phyloP scores from a whole-genome alignment of 768 basidiomycete species.

The Tulasnella sp. region DNA sequence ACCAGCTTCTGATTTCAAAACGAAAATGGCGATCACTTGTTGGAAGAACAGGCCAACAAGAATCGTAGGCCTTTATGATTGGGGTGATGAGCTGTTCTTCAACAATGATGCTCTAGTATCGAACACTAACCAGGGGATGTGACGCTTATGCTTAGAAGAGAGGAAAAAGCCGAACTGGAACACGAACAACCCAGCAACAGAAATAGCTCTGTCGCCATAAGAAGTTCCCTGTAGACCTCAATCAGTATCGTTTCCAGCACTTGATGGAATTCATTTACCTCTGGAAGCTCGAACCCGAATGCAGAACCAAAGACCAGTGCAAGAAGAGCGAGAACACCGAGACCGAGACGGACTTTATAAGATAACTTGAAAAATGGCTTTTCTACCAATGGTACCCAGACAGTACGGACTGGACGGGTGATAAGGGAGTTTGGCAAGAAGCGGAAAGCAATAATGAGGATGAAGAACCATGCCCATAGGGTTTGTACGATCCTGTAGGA shows the following conservation, averaged over 20 bases:
- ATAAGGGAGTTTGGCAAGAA: constrained; percentile 63
- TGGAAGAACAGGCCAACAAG: constrained; percentile 77
- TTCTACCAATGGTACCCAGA: constrained; percentile 56
- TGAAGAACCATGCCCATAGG: constrained; percentile 70
- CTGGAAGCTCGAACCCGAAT: constrained; percentile 58
- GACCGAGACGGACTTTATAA: constrained; percentile 38
- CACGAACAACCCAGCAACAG: constrained; percentile 61
- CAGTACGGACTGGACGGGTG: constrained; percentile 52
- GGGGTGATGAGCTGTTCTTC: too few species aligned
- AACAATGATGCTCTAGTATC: too few species aligned
- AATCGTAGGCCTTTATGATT: constrained; percentile 58
- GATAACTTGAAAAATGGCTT: constrained; percentile 53
- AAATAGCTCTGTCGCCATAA: constrained; percentile 73
- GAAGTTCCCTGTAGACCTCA: constrained; percentile 40
- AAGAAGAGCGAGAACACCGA: constrained; percentile 68
- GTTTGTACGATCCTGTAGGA: constrained; percentile 60
- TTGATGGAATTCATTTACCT: constrained; percentile 29
- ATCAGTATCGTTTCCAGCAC: not conserved
- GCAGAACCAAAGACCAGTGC: constrained; percentile 75
- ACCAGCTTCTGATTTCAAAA: constrained; percentile 72
- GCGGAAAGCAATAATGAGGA: constrained; percentile 69
- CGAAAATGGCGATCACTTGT: constrained; percentile 77
- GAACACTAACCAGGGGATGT: constrained; percentile 53
- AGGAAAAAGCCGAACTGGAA: constrained; percentile 69
- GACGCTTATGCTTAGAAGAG: constrained; percentile 46